Conservation (phyloP, 208 protist genomes). For the Perkinsela sp. region DNA sequence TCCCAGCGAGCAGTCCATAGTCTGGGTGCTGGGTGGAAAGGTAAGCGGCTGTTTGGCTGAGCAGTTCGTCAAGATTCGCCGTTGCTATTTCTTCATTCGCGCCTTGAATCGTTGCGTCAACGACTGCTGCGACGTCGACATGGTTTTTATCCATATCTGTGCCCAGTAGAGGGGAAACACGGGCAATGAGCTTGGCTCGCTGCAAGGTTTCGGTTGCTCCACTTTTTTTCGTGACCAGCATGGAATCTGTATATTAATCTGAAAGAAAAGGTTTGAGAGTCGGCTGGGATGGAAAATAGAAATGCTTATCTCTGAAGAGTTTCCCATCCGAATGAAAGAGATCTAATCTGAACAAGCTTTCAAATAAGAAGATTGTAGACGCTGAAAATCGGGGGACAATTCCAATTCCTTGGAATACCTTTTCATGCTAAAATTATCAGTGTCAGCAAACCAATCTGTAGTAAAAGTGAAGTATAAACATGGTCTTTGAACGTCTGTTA, state of each 20-base stretch:
- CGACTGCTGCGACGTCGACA: conserved; percentile 31
- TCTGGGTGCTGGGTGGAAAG: conserved; percentile 81
- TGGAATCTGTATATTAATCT: no score
- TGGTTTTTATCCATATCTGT: conserved; percentile 15
- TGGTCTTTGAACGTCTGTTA: not conserved
- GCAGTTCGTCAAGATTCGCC: conserved; percentile 68
- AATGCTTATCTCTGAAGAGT: no score
- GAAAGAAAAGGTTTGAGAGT: no score
- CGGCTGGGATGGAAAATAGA: no score
- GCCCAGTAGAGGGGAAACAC: conserved; percentile 11
- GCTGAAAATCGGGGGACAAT: not conserved
- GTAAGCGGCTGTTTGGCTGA: conserved; percentile 84
- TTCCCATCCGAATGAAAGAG: no score
- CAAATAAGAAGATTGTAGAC: no score
- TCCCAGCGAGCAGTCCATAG: conserved; percentile 84
- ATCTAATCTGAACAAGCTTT: no score
- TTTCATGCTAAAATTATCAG: not conserved
- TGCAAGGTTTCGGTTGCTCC: conserved; percentile 20
- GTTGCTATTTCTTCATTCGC: conserved; percentile 59
- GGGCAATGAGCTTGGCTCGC: conserved; percentile 14
- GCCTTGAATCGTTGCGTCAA: conserved; percentile 55
- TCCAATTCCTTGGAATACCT: not conserved
- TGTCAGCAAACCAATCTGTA: not conserved
- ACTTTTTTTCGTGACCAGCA: conserved; percentile 23
- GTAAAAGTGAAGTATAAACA: not conserved